Conservation (phyloP, 192 early-diverging fungal species). For the Phycomyces nitens region DNA sequence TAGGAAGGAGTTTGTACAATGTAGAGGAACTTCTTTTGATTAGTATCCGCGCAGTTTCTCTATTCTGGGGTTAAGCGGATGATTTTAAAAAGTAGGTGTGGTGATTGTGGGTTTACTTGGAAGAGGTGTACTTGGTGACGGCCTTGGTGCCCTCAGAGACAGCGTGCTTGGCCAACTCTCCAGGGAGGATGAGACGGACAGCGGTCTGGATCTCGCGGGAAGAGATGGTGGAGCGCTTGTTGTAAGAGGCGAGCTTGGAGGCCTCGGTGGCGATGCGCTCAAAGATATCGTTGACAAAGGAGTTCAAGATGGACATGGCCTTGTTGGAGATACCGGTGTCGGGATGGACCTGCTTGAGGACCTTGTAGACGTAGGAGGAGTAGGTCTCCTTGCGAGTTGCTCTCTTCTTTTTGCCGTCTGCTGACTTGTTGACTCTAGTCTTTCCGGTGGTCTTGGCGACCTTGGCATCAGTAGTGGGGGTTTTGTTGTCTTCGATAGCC, state of each 20-base stretch:
- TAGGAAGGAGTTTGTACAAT: too few relatives aligned
- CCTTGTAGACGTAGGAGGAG: slow-evolving; percentile 96
- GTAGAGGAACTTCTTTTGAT: too few relatives aligned
- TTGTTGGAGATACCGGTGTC: slow-evolving; percentile 97
- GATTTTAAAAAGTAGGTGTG: too few relatives aligned
- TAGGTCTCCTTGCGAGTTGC: slow-evolving; percentile 81
- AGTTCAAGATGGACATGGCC: slow-evolving; percentile 97
- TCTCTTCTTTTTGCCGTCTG: slow-evolving; percentile 66
- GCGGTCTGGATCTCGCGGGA: slow-evolving; percentile 93
- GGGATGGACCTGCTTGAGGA: slow-evolving; percentile 95
- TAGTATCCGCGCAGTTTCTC: too few relatives aligned
- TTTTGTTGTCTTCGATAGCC: slow-evolving; percentile 28
- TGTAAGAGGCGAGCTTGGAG: slow-evolving; percentile 85
- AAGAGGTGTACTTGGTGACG: slow-evolving; percentile 92
- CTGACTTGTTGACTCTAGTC: slow-evolving; percentile 48
- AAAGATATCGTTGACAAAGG: slow-evolving; percentile 96
- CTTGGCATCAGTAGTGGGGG: slow-evolving; percentile 42
- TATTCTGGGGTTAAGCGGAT: too few relatives aligned
- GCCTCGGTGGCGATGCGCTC: slow-evolving; percentile 88
- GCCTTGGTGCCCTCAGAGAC: slow-evolving; percentile 98
- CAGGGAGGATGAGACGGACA: slow-evolving; percentile 68
- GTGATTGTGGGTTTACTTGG: slow-evolving; percentile 46
- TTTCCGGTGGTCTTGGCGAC: slow-evolving; percentile 72
- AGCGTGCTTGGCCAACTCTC: slow-evolving; percentile 95
- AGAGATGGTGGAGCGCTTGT: slow-evolving; percentile 93